Evolutionary conservation across 75 land plant genomes (phyloP).

Genomic region (Ceratopteris richardii): DNA sequence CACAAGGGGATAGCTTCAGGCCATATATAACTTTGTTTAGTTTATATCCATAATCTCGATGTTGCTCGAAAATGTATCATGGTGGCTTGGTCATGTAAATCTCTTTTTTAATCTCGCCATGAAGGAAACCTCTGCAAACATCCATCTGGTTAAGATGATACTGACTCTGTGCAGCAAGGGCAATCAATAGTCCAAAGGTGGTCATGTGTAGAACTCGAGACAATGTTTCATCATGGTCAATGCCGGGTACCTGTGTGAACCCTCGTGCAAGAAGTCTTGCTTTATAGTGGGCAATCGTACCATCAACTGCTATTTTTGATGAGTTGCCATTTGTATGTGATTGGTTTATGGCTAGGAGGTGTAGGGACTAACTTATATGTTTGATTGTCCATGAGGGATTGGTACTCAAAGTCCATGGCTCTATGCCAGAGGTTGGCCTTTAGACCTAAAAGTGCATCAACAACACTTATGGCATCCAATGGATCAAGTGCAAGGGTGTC

Average conservation of each 20-base stretch:
- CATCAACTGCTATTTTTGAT: conserved; percentile 15
- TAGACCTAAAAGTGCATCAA: conserved; percentile 1
- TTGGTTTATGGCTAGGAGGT: conserved; percentile 8
- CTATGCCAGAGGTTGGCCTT: conserved; percentile 16
- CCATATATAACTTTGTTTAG: conserved; percentile 16
- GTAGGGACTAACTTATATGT: conserved; percentile 24
- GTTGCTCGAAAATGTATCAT: conserved; percentile 8
- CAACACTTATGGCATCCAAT: not conserved
- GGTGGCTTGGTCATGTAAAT: conserved; percentile 22
- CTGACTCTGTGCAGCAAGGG: conserved; percentile 16
- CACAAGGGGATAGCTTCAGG: conserved; percentile 22
- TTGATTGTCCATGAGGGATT: too few species aligned
- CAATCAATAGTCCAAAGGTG: conserved; percentile 21
- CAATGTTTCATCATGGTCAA: conserved; percentile 29
- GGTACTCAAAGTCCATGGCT: conserved; percentile 29
- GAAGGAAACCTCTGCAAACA: conserved; percentile 27
- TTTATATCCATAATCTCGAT: conserved; percentile 14
- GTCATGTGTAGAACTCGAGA: conserved; percentile 16
- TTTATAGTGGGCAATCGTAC: conserved; percentile 22
- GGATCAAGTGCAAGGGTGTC: not conserved
- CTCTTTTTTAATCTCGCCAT: conserved; percentile 23
- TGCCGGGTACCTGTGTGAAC: conserved; percentile 18
- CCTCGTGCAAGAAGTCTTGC: conserved; percentile 31
- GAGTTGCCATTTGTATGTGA: conserved; percentile 27
- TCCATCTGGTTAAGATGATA: conserved; percentile 24